Evolutionary conservation across 2,329 filamentous ascomycete species (phyloP).

Genomic region (Talaromyces sp.): DNA sequence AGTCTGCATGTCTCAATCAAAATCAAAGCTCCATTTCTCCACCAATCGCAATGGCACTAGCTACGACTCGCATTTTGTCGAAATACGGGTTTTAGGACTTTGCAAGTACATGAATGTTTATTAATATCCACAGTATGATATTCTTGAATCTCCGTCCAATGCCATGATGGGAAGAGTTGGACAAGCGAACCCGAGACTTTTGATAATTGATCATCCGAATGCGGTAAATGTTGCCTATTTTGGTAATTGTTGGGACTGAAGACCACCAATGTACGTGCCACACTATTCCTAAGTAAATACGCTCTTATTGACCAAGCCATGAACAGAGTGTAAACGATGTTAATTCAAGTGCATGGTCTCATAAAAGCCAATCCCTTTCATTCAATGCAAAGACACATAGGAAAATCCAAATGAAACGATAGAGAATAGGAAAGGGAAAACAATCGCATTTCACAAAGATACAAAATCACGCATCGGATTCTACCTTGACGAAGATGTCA

Average conservation of each 20-base stretch:
- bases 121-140: too few species aligned
- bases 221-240: constrained; percentile 6
- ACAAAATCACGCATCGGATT: constrained; percentile 16
- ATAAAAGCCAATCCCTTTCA: background rate
- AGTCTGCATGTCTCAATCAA: background rate
- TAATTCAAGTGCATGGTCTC: too few species aligned
- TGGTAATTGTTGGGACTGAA: background rate
- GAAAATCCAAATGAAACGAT: background rate
- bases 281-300: too few species aligned
- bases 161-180: background rate
- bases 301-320: too few species aligned
- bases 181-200: background rate
- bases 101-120: too few species aligned
- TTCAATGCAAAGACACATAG: background rate
- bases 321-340: too few species aligned
- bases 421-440: background rate
- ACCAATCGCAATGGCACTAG: background rate
- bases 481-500: constrained; percentile 25
- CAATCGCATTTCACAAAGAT: background rate
- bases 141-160: too few species aligned
- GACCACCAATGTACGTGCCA: background rate
- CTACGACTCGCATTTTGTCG: background rate
- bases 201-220: background rate
- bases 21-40: background rate
- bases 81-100: background rate